phyloP scores from a whole-genome alignment of 2,329 filamentous ascomycete species.

The Paracoccidioides brasiliensis region DNA sequence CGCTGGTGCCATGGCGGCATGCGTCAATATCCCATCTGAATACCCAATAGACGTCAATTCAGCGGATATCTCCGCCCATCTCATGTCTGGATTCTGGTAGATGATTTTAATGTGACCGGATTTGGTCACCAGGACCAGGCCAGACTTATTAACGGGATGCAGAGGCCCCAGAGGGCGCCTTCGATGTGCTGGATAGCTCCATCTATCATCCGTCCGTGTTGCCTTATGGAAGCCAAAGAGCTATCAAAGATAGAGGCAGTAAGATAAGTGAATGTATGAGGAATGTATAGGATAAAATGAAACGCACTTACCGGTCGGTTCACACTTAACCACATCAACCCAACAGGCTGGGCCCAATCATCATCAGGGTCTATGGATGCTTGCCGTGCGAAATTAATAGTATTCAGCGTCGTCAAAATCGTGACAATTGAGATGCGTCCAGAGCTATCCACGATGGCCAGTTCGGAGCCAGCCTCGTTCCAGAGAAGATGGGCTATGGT shows the following conservation, averaged over 20 bases:
- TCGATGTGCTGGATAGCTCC: conserved; percentile 56
- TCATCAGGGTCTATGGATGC: conserved; percentile 57
- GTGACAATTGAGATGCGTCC: conserved; percentile 66
- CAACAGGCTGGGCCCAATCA: conserved; percentile 67
- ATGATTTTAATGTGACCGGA: conserved; percentile 62
- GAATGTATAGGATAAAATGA: conserved; percentile 12
- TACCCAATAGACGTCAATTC: conserved; percentile 62
- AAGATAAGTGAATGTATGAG: neutral
- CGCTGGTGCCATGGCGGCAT: conserved; percentile 62
- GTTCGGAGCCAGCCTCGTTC: conserved; percentile 62
- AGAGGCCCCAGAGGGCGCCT: conserved; percentile 56
- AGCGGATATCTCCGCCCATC: conserved; percentile 58
- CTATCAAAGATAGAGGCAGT: conserved; percentile 14
- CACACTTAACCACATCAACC: conserved; percentile 69
- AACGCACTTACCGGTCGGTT: conserved; percentile 34
- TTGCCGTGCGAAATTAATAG: conserved; percentile 48
- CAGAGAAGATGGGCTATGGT: conserved; percentile 70
- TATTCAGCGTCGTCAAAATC: conserved; percentile 60
- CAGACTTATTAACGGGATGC: conserved; percentile 55
- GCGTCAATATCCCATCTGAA: conserved; percentile 64
- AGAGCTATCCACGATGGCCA: conserved; percentile 68
- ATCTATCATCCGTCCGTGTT: conserved; percentile 48
- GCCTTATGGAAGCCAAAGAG: conserved; percentile 43
- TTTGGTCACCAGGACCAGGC: conserved; percentile 62
- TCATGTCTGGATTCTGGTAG: conserved; percentile 60